Base-by-base conservation (phyloP, 768 basidiomycete species). In the Boletus coccyginus region DNA sequence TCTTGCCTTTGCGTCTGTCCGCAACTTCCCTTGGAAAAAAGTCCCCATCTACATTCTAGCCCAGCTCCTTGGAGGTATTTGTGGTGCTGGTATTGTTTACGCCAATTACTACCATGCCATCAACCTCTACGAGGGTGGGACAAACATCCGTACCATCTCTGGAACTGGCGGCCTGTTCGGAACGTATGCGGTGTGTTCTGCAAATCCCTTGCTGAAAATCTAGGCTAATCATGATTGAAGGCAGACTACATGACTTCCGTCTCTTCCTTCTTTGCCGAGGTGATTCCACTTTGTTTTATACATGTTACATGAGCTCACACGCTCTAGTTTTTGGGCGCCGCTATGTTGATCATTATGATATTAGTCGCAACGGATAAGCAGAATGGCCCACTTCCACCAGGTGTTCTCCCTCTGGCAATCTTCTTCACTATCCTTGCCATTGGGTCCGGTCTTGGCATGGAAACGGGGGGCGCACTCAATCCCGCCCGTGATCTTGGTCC, bases 21-120 rank as follows among this genome's bases (percentile, higher is more conserved):
- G 90, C 59, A 79, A 78, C 45, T 92, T 93, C 70, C 88, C 91
- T 0, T 88, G 88, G 86, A 79, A 77, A 61, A 92, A 92, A 68
- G 91, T 91, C 0, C 91, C 91, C 0, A 77, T 62, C 21, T 91
- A 84, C 66, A 80, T 88, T 45, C 64, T 83, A 47, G 80, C 85
- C 0, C 88, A 90, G 66, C 55, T 86, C 21, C 66, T 88, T 47
- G 88, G 87, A 21, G 86, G 72, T 7, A 61, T 86, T 35, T 75
- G 79, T 44, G 88, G 85, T 17, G 81, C 80, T 14, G 79, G 78
- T 1, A 65, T 84, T 41, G 68, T 83, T 35, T 88, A 87, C 59
- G 86, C 75, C 7, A 84, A 85, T 62, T 89, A 87, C 64, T 79
- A 81, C 62, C 82, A 84, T 68, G 86, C 85, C 17, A 84, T 90